Conservation (phyloP, 108 stramenopile species). For the Hondaea fermentalgiana region DNA sequence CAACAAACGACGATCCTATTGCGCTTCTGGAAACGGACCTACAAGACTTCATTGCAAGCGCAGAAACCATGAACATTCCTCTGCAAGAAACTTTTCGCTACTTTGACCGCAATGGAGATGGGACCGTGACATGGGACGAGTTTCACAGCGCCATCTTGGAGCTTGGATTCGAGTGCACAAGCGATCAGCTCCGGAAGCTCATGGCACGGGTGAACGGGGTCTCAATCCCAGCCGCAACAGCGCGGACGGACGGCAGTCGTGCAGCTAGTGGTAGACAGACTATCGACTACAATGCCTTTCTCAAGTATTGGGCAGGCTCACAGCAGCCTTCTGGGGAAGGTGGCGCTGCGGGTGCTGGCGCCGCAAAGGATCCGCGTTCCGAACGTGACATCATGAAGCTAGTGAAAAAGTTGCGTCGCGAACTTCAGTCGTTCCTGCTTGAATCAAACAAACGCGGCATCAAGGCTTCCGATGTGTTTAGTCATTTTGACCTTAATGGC, state of each 20-base stretch:
- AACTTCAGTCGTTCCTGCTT: background rate
- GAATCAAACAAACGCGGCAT: background rate
- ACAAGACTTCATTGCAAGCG: background rate
- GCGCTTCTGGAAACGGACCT: background rate
- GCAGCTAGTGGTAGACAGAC: background rate
- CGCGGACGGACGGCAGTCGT: background rate
- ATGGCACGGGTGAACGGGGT: background rate
- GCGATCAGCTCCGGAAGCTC: background rate
- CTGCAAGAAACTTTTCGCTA: background rate
- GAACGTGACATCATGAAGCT: background rate
- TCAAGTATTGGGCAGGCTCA: background rate
- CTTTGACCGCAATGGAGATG: background rate
- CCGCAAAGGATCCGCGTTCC: background rate
- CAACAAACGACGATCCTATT: background rate
- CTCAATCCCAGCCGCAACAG: too few relatives aligned
- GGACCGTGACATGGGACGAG: background rate
- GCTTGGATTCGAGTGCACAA: background rate
- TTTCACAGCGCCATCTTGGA: background rate
- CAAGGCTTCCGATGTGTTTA: background rate
- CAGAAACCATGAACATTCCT: background rate
- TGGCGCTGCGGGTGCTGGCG: background rate
- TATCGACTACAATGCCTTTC: conserved; percentile 14
- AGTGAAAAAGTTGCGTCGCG: background rate
- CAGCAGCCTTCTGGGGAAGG: background rate
- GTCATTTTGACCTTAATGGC: background rate